Percentiles rank a stretch among this genome's conserved stretches.
phyloP scores from a whole-genome alignment of 495 filamentous ascomycete genomes.

The Daldinia childiae region DNA sequence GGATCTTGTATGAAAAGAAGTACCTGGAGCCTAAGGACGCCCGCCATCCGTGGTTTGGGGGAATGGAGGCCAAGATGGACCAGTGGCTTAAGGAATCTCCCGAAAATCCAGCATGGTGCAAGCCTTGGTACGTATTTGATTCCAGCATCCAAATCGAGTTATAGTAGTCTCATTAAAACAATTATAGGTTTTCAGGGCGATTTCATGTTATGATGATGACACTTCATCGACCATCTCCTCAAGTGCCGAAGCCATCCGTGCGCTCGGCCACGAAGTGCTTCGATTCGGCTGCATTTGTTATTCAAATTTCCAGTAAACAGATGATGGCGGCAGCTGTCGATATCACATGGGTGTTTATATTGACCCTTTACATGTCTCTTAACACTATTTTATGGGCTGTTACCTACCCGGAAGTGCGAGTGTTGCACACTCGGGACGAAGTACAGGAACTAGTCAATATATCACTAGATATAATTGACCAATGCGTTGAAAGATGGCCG shows the following conservation, averaged over 20 bases:
- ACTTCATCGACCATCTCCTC: constrained; percentile 86
- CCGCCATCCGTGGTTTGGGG: constrained; percentile 81
- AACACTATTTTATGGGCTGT: constrained; percentile 90
- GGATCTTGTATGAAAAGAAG: constrained; percentile 83
- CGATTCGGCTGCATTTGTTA: constrained; percentile 80
- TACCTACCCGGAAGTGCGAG: constrained; percentile 78
- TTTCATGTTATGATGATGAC: constrained; percentile 87
- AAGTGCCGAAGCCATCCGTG: constrained; percentile 82
- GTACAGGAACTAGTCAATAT: constrained; percentile 74
- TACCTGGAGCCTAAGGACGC: constrained; percentile 75
- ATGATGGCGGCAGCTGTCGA: constrained; percentile 78
- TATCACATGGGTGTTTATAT: constrained; percentile 89
- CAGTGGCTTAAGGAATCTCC: constrained; percentile 69
- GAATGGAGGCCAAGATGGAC: constrained; percentile 80
- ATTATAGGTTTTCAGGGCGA: constrained; percentile 74
- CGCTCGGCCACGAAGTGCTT: constrained; percentile 80
- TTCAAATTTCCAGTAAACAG: constrained; percentile 78
- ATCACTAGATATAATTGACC: constrained; percentile 76
- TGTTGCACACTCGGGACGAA: constrained; percentile 71
- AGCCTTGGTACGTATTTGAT: constrained; percentile 58
- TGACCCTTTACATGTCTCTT: constrained; percentile 84
- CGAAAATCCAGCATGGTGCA: constrained; percentile 58
- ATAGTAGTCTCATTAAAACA: constrained; percentile 16
- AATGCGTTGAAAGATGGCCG: constrained; percentile 85
- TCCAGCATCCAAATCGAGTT: neutral